Conservation (phyloP, 2,329 filamentous ascomycete genomes). For the Colletotrichum euphorbiae region DNA sequence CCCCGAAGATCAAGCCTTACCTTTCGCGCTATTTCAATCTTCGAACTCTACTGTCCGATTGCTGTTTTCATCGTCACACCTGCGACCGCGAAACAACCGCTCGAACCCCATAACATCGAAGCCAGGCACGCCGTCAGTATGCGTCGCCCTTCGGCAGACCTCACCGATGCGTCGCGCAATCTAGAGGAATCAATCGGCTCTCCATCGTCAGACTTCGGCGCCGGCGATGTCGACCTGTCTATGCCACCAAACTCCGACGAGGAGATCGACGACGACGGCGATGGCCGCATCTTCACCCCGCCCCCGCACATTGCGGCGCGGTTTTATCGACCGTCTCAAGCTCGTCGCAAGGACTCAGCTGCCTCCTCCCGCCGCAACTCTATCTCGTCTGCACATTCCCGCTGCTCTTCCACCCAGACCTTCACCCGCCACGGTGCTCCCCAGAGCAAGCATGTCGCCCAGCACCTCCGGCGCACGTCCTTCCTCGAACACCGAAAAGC, state of each 20-base stretch:
- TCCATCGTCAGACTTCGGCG: slow-evolving; percentile 45
- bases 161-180: slow-evolving; percentile 56
- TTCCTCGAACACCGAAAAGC: slow-evolving; percentile 86
- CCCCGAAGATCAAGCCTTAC: not conserved
- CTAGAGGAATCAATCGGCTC: slow-evolving; percentile 50
- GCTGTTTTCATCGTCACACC: not conserved
- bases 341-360: slow-evolving; percentile 79
- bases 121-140: slow-evolving; percentile 47
- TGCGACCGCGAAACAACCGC: slow-evolving; percentile 18
- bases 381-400: slow-evolving; percentile 79
- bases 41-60: not conserved
- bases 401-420: slow-evolving; percentile 70
- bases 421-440: slow-evolving; percentile 64
- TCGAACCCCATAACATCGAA: slow-evolving; percentile 20
- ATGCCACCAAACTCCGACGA: slow-evolving; percentile 52
- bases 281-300: slow-evolving; percentile 64
- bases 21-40: not conserved
- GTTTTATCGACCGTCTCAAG: slow-evolving; percentile 76
- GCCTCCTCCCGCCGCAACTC: slow-evolving; percentile 84
- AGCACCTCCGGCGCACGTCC: slow-evolving; percentile 82
- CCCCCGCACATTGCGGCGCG: slow-evolving; percentile 83
- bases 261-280: slow-evolving; percentile 50
- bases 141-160: slow-evolving; percentile 56
- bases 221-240: slow-evolving; percentile 50
- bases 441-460: slow-evolving; percentile 82